Conservation (phyloP, 352 stramenopile genomes). For the Globisporangium cystogenes region DNA sequence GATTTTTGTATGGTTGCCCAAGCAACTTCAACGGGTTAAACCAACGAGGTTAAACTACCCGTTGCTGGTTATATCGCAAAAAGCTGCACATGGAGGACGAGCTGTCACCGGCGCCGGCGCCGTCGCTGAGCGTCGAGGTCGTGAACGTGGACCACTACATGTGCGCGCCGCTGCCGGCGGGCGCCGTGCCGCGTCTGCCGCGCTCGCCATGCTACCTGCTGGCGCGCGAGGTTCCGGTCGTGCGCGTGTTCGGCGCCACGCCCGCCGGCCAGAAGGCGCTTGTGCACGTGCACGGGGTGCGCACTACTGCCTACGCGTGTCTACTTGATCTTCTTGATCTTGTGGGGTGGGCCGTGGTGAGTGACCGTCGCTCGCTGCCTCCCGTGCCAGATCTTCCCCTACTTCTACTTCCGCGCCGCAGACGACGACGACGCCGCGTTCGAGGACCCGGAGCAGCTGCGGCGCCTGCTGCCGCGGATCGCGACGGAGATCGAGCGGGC, state of each 20-base stretch:
- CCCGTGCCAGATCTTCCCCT: slow-evolving; percentile 64
- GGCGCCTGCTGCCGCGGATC: slow-evolving; percentile 54
- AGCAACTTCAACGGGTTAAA: no score
- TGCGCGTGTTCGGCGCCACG: slow-evolving; percentile 88
- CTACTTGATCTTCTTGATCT: no score
- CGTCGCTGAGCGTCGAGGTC: slow-evolving; percentile 50
- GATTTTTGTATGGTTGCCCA: no score
- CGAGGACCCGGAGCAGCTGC: slow-evolving; percentile 54
- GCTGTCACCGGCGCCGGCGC: no score
- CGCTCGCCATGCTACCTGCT: slow-evolving; percentile 60
- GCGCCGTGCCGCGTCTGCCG: slow-evolving; percentile 38
- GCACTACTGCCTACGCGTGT: no score
- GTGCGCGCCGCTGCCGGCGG: slow-evolving; percentile 42
- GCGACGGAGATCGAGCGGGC: slow-evolving; percentile 65
- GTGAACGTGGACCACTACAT: slow-evolving; percentile 86
- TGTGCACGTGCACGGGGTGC: slow-evolving; percentile 86
- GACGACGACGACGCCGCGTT: slow-evolving; percentile 63
- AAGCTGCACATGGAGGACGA: no score
- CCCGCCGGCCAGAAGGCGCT: slow-evolving; percentile 87
- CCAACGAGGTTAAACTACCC: no score
- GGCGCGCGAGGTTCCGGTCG: slow-evolving; percentile 71
- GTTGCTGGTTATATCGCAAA: no score
- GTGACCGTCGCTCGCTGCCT: not conserved
- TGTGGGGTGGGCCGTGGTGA: no score
- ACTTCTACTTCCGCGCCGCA: slow-evolving; percentile 83